These are phyloP conservation scores for Protomyces lactucae-debilis DNA, from an alignment of 1,139 yeast genomes.

Conservation along the genomic window DNA sequence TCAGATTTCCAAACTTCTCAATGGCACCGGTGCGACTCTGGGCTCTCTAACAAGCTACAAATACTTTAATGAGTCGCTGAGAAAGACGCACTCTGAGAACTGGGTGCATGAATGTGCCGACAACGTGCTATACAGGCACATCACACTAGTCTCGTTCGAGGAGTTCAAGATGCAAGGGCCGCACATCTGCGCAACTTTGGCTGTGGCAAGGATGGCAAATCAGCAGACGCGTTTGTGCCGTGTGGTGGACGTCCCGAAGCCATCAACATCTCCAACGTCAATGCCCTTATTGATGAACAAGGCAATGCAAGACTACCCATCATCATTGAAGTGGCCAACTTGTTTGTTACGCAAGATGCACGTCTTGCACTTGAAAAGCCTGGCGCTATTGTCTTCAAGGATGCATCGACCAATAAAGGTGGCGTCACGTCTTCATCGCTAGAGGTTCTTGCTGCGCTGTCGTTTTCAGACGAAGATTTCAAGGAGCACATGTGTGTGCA, in stretches of 20 bases:
- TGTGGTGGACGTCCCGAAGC: conserved; percentile 99
- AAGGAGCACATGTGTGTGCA: conserved; percentile 68
- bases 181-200: conserved; percentile 60
- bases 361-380: conserved; percentile 79
- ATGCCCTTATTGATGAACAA: conserved; percentile 66
- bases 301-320: conserved; percentile 77
- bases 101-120: too few species aligned
- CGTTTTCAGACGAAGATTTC: conserved; percentile 82
- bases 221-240: conserved; percentile 79
- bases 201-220: conserved; percentile 51
- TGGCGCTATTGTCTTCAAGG: conserved; percentile 83
- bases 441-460: conserved; percentile 90
- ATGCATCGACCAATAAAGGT: conserved; percentile 96
- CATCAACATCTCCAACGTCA: conserved; percentile 79
- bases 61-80: too few species aligned
- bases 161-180: too few species aligned
- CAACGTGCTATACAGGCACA: too few species aligned
- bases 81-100: too few species aligned
- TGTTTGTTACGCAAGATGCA: conserved; percentile 91
- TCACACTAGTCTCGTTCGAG: too few species aligned
- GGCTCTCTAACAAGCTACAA: too few species aligned
- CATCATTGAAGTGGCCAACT: conserved; percentile 95
- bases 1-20: too few species aligned
- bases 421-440: conserved; percentile 96
- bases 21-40: too few species aligned